Conservation (phyloP, 148 eudicot species). For the Persicaria maculosa region DNA sequence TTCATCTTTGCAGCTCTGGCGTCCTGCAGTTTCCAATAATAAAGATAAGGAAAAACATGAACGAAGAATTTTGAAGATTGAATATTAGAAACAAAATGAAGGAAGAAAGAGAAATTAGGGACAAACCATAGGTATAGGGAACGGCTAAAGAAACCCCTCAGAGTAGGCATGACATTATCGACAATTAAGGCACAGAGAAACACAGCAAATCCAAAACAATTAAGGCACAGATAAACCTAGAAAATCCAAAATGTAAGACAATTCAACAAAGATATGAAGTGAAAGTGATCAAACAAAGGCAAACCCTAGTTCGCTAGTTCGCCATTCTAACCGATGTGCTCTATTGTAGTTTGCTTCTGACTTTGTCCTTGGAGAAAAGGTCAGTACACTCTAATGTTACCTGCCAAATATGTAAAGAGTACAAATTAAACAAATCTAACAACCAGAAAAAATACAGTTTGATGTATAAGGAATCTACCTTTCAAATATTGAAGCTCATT, state of each 20-base stretch:
- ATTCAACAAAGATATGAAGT: too few species aligned
- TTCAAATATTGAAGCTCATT: constrained; percentile 96
- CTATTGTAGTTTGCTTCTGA: constrained; percentile 64
- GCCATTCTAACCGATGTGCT: constrained; percentile 83
- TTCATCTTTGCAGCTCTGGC: too few species aligned
- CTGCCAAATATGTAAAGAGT: constrained; percentile 24
- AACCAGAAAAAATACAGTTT: background rate
- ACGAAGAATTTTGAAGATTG: too few species aligned
- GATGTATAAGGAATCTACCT: constrained; percentile 34
- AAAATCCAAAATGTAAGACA: background rate
- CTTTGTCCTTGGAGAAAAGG: constrained; percentile 86
- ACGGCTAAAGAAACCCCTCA: too few species aligned
- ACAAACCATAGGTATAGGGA: too few species aligned
- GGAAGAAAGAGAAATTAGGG: too few species aligned
- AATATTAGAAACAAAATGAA: too few species aligned
- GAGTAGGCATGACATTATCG: too few species aligned
- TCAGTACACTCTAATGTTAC: constrained; percentile 93
- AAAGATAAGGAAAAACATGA: too few species aligned
- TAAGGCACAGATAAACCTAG: background rate
- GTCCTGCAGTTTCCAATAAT: too few species aligned
- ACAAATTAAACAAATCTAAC: constrained; percentile 11
- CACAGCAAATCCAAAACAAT: background rate
- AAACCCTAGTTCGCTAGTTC: constrained; percentile 29
- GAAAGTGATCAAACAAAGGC: too few species aligned
- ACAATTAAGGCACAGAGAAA: background rate